phyloP scores from a whole-genome alignment of 2,329 filamentous ascomycete species.

The Xylariomycetidae sp. region DNA sequence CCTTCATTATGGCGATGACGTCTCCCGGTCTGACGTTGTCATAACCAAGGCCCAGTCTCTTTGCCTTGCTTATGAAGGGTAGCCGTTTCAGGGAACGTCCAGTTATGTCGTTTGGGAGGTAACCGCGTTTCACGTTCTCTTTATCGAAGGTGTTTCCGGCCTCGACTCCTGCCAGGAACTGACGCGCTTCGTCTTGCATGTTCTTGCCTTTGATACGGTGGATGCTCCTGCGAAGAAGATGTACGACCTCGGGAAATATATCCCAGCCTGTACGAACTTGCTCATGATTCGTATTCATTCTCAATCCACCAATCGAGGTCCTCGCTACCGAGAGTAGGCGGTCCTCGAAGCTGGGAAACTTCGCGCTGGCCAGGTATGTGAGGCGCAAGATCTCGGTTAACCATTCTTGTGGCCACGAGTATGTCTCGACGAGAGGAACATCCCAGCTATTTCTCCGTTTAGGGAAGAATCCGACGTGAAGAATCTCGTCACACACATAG shows the following conservation, averaged over 20 bases:
- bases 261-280: no score
- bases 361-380: slow-evolving; percentile 1
- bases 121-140: no score
- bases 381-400: slow-evolving; percentile 6
- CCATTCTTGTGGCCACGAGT: slow-evolving; percentile 6
- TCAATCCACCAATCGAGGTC: slow-evolving; percentile 3
- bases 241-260: no score
- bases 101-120: not conserved
- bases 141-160: no score
- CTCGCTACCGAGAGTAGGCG: slow-evolving; percentile 4
- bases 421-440: not conserved
- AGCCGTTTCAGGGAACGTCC: slow-evolving; percentile 4
- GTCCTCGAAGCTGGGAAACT: slow-evolving; percentile 2
- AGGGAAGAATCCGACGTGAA: no score
- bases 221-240: no score
- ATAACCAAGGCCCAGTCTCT: slow-evolving; percentile 4
- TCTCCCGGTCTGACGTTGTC: slow-evolving; percentile 6
- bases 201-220: no score
- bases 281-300: no score
- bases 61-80: slow-evolving; percentile 3
- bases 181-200: no score
- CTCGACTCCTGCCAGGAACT: no score
- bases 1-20: slow-evolving; percentile 4
- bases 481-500: no score
- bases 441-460: no score